Conservation (phyloP, 169 alveolate species). For the Babesia bovis region DNA sequence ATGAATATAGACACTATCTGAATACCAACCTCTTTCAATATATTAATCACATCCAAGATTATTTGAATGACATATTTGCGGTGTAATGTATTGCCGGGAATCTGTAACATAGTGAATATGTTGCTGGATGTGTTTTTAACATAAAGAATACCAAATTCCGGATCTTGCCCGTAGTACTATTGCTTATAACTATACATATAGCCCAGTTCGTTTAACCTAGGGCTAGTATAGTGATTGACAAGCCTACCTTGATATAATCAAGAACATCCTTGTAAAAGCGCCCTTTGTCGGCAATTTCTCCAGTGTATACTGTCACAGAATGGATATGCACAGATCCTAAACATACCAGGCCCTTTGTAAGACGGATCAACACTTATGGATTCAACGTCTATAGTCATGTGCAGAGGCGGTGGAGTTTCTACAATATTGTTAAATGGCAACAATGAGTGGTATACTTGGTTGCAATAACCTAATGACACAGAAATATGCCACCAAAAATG, state of each 20-base stretch:
- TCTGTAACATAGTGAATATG: constrained; percentile 58
- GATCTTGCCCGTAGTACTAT: neutral
- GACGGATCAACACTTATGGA: constrained; percentile 45
- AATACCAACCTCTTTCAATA: constrained; percentile 77
- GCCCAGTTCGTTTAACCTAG: too few relatives aligned
- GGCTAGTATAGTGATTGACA: too few relatives aligned
- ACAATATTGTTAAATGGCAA: neutral
- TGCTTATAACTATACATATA: neutral
- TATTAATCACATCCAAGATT: constrained; percentile 85
- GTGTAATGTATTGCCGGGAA: constrained; percentile 91
- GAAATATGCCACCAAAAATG: too few relatives aligned
- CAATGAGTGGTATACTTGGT: neutral
- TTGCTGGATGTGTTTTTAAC: too few relatives aligned
- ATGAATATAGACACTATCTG: neutral
- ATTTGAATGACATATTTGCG: constrained; percentile 89
- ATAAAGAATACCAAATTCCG: neutral
- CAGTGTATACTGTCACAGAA: constrained; percentile 37
- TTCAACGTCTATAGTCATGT: constrained; percentile 48
- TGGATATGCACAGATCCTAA: neutral
- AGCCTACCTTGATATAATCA: constrained; percentile 58
- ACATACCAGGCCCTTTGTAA: constrained; percentile 59
- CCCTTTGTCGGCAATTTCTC: constrained; percentile 44
- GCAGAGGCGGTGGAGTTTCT: constrained; percentile 64
- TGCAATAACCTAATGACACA: too few relatives aligned
- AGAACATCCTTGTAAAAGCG: constrained; percentile 33